Evolutionary conservation across 2,329 filamentous ascomycete species (phyloP), one percentile per base, ranked within the genome.

Genomic region (Penicillium palitans): DNA sequence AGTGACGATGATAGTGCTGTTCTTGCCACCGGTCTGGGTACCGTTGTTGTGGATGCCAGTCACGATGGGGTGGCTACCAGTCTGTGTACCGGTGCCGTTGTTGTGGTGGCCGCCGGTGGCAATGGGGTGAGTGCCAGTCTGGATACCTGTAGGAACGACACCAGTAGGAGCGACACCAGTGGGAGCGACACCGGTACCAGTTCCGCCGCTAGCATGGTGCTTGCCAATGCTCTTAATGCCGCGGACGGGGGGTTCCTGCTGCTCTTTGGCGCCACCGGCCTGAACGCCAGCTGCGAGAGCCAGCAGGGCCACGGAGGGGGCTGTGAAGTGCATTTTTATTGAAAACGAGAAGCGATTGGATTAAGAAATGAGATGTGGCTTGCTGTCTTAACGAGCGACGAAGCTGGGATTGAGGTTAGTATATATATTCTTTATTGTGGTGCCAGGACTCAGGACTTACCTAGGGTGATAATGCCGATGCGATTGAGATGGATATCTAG

Each of bases 241-340:
- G 44, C 59, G 13, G 19, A 62, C 45, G 17, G 64, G 66, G 45
- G 59, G 64, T 53, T 66, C 66, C 2, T 41, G 17, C 19, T 57
- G 41, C 57, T 60, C 58, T n/a, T 19, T 21, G 25, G 17, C 40
- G 3, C 21, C 31, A 52, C 39, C 53, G 17, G 66, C 64, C 42
- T 59, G 52, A 27, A 60, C 55, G 12, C 60, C 59, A 37, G 65
- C 61, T 25, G 59, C 66, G 51, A 63, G 50, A n/a, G 65, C 62
- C 52, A 64, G 52, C 41, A 68, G 24, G 25, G 63, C 53, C 39
- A 68, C 44, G 37, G 66, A 50, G n/a, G 60, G 56, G 24, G 61
- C 62, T n/a, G 70, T 64, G 63, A 73, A 64, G 57, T 69, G 66
- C 72, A 75, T 75, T 56, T 61, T 68, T 63, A 40, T 48, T 58